These are phyloP conservation scores for Talaromyces sp. DNA, from an alignment of 2,329 filamentous ascomycete genomes.

Conservation along the genomic window DNA sequence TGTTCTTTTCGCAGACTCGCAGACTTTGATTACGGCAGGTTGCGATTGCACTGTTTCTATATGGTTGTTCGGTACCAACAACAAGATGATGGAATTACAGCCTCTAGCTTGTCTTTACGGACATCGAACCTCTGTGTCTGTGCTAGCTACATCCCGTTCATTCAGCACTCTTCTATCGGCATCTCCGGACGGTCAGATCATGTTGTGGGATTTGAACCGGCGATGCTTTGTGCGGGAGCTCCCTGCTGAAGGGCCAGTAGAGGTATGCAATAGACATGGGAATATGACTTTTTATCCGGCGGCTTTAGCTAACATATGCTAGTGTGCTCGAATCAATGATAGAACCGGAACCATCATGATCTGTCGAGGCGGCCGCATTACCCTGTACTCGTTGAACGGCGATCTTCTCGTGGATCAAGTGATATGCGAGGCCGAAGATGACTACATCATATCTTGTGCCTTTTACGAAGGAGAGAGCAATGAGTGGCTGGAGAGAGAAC, in stretches of 20 bases:
- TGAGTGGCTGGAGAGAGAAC: slow-evolving; percentile 83
- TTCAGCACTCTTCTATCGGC: slow-evolving; percentile 86
- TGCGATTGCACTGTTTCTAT: slow-evolving; percentile 89
- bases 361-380: slow-evolving; percentile 71
- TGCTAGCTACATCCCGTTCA: slow-evolving; percentile 79
- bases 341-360: slow-evolving; percentile 86
- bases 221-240: slow-evolving; percentile 80
- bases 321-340: slow-evolving; percentile 85
- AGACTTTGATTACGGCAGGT: slow-evolving; percentile 86
- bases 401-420: slow-evolving; percentile 77
- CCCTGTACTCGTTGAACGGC: slow-evolving; percentile 86
- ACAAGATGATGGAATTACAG: slow-evolving; percentile 73
- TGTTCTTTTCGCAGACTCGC: slow-evolving; percentile 81
- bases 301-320: slow-evolving; percentile 37
- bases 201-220: slow-evolving; percentile 93
- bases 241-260: slow-evolving; percentile 54
- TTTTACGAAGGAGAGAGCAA: slow-evolving; percentile 90
- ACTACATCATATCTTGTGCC: slow-evolving; percentile 76
- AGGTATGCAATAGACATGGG: slow-evolving; percentile 34
- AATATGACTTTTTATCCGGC: neutral
- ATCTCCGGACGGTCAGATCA: slow-evolving; percentile 75
- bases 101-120: slow-evolving; percentile 82
- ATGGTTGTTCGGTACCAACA: slow-evolving; percentile 66
- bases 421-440: slow-evolving; percentile 69
- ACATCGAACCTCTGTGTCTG: slow-evolving; percentile 78